These are phyloP conservation scores for Coemansia sp. DNA, from an alignment of 192 early-diverging fungal genomes.

Conservation along the genomic window DNA sequence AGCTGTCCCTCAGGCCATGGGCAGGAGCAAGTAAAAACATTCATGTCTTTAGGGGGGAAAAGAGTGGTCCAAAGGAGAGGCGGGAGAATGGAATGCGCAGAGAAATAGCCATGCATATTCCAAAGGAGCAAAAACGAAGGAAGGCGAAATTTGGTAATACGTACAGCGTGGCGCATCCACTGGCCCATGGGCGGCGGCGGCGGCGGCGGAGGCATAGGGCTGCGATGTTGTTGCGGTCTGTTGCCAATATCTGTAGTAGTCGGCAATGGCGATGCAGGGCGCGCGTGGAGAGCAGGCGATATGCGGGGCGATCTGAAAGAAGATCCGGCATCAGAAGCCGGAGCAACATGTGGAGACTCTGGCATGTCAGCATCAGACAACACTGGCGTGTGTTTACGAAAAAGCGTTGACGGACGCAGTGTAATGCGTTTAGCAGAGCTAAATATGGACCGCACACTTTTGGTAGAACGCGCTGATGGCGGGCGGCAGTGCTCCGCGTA, in stretches of 20 bases:
- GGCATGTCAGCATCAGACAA: background rate
- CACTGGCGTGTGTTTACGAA: slow-evolving; percentile 9
- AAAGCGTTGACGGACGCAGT: slow-evolving; percentile 37
- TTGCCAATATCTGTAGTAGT: background rate
- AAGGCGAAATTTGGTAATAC: slow-evolving; percentile 13
- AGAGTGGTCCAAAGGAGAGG: background rate
- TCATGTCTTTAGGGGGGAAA: background rate
- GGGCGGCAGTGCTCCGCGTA: slow-evolving; percentile 19
- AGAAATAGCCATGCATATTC: slow-evolving; percentile 8
- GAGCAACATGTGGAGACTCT: background rate
- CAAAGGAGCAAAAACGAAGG: background rate
- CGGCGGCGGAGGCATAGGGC: slow-evolving; percentile 10
- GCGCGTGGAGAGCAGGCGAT: background rate
- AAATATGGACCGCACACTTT: slow-evolving; percentile 44
- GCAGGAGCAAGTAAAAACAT: background rate
- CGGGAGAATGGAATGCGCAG: background rate
- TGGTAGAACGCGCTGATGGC: slow-evolving; percentile 33
- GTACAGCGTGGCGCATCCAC: slow-evolving; percentile 27
- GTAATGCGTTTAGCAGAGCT: slow-evolving; percentile 41
- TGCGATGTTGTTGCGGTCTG: background rate
- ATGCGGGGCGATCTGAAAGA: slow-evolving; percentile 1
- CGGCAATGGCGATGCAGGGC: slow-evolving; percentile 11
- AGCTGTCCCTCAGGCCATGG: background rate
- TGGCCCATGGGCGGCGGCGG: slow-evolving; percentile 9
- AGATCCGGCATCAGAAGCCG: background rate